Conservation (phyloP, 305 asterid species). For the Solanum chacoense region DNA sequence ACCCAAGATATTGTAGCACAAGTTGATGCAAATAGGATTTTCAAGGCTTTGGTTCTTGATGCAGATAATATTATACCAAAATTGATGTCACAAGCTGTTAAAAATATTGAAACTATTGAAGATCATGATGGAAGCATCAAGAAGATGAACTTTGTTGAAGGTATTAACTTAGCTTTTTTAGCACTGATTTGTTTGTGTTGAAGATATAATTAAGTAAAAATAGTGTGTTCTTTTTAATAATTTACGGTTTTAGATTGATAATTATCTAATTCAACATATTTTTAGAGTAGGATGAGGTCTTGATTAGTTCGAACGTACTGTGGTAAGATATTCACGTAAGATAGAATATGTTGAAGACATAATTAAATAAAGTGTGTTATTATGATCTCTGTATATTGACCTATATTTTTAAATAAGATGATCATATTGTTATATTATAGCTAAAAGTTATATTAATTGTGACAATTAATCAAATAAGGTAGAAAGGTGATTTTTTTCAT, state of each 20-base stretch:
- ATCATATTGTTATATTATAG: background rate
- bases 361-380: too few species aligned
- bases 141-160: conserved; percentile 25
- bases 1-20: background rate
- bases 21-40: conserved; percentile 20
- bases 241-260: background rate
- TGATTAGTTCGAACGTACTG: too few species aligned
- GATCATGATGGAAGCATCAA: conserved; percentile 17
- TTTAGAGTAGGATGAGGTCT: background rate
- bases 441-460: background rate
- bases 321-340: background rate
- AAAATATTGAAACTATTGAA: conserved; percentile 24
- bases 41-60: conserved; percentile 31
- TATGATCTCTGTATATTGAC: too few species aligned
- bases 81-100: conserved; percentile 27
- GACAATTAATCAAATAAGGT: background rate
- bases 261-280: too few species aligned
- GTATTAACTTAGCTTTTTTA: background rate
- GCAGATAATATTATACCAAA: conserved; percentile 36
- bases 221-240: fast-evolving
- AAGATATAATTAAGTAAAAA: background rate
- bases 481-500: background rate
- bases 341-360: background rate
- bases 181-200: background rate
- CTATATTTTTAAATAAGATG: too few species aligned